Evolutionary conservation across 345 rosid species (phyloP).

Genomic region (Gossypium australe): DNA sequence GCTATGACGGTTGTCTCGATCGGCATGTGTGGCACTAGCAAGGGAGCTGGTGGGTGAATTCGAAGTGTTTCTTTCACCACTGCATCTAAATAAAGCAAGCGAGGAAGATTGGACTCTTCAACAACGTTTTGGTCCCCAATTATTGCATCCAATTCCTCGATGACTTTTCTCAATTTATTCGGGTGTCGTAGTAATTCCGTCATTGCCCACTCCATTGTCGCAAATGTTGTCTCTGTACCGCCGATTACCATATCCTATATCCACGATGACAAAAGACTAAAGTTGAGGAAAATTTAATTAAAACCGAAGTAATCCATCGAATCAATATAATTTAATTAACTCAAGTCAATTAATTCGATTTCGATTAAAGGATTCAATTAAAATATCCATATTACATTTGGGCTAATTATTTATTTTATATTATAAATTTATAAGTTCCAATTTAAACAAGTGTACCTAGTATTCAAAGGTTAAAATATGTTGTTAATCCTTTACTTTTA

Average conservation of each 20-base stretch:
- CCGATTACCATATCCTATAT: slow-evolving; percentile 8
- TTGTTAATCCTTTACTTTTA: no score
- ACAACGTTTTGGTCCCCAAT: slow-evolving; percentile 17
- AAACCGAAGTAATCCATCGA: no score
- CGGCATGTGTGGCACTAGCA: slow-evolving; percentile 4
- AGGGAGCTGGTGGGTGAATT: slow-evolving; percentile 12
- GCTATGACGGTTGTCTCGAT: background rate
- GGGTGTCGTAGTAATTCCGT: slow-evolving; percentile 17
- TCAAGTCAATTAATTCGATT: no score
- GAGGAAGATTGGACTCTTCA: slow-evolving; percentile 10
- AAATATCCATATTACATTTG: no score
- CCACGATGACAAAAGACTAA: no score
- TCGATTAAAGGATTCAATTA: no score
- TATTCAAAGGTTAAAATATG: no score
- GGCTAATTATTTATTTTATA: no score
- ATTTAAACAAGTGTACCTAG: no score
- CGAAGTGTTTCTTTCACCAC: slow-evolving; percentile 9
- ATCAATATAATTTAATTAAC: no score
- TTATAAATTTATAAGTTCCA: no score
- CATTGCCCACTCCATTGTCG: slow-evolving; percentile 17
- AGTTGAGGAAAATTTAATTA: no score
- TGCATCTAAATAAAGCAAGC: slow-evolving; percentile 9
- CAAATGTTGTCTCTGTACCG: slow-evolving; percentile 12
- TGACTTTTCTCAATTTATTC: background rate
- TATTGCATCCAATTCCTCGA: slow-evolving; percentile 9